Evolutionary conservation across 202 grass and related monocot species (phyloP).

Genomic region (Setaria viridis): DNA sequence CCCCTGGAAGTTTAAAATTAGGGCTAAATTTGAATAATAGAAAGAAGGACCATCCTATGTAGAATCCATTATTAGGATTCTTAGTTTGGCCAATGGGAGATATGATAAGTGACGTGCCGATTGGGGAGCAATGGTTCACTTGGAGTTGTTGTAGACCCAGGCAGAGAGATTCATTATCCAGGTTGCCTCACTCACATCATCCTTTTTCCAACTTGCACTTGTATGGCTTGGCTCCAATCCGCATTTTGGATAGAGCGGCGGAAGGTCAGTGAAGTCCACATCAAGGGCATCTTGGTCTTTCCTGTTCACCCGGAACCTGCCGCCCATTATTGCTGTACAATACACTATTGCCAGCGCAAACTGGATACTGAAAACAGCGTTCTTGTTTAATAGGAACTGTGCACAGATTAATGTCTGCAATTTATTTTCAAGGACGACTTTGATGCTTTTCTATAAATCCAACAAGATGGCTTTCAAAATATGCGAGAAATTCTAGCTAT

Average conservation of each 20-base stretch:
- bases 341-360: background rate
- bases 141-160: background rate
- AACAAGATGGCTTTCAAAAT: background rate
- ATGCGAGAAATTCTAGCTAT: background rate
- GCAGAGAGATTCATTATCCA: slow-evolving; percentile 32
- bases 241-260: background rate
- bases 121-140: background rate
- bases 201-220: slow-evolving; percentile 23
- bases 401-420: background rate
- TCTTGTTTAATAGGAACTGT: background rate
- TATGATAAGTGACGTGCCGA: background rate
- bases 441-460: background rate
- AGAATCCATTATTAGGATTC: background rate
- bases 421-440: background rate
- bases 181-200: background rate
- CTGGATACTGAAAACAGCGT: background rate
- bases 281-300: slow-evolving; percentile 37
- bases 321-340: background rate
- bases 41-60: background rate
- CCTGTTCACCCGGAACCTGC: background rate
- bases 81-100: background rate
- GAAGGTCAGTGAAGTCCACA: background rate
- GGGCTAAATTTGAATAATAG: background rate
- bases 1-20: background rate
- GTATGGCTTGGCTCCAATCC: slow-evolving; percentile 24